A percentile compares a stretch with the other conserved stretches of the same genome.
These are phyloP conservation scores for Tulasnella sp. DNA, from an alignment of 768 basidiomycete species.

Conservation along the genomic window DNA sequence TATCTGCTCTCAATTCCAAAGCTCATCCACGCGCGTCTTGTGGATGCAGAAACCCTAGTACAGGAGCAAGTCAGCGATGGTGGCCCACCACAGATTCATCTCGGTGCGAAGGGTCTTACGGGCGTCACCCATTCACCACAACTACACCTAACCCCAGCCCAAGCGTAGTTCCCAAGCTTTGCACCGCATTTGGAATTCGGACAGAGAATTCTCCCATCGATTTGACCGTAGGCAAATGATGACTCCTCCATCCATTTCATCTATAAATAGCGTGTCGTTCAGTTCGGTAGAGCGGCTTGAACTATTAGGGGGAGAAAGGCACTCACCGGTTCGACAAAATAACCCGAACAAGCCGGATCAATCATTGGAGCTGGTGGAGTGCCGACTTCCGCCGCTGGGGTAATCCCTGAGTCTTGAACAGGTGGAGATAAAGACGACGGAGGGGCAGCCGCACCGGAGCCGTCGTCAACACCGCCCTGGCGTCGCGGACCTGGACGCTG, in stretches of 20 bases:
- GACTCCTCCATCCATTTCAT: constrained; percentile 91
- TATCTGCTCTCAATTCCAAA: constrained; percentile 22
- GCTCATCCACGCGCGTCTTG: constrained; percentile 49
- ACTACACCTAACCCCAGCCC: constrained; percentile 89
- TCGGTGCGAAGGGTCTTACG: constrained; percentile 38
- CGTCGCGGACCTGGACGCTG: neutral
- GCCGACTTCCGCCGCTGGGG: neutral
- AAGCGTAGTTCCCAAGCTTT: constrained; percentile 94
- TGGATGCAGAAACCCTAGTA: constrained; percentile 48
- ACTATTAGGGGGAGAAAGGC: constrained; percentile 30
- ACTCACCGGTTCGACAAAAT: constrained; percentile 87
- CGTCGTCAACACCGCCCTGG: constrained; percentile 1
- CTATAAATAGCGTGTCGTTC: constrained; percentile 33
- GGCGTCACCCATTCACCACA: constrained; percentile 91
- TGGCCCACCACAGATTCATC: neutral
- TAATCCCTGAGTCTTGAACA: neutral
- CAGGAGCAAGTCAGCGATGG: neutral
- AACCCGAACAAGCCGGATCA: constrained; percentile 86
- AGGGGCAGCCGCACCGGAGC: neutral
- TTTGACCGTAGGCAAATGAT: constrained; percentile 60
- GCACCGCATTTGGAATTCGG: constrained; percentile 85
- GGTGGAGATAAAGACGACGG: neutral
- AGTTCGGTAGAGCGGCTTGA: neutral
- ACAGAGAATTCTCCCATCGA: constrained; percentile 84
- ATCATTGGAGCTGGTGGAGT: constrained; percentile 30